Evolutionary conservation across 2,329 filamentous ascomycete genomes (phyloP), one percentile per base, ranked within the genome.

Genomic region (Xylariaceae sp.): DNA sequence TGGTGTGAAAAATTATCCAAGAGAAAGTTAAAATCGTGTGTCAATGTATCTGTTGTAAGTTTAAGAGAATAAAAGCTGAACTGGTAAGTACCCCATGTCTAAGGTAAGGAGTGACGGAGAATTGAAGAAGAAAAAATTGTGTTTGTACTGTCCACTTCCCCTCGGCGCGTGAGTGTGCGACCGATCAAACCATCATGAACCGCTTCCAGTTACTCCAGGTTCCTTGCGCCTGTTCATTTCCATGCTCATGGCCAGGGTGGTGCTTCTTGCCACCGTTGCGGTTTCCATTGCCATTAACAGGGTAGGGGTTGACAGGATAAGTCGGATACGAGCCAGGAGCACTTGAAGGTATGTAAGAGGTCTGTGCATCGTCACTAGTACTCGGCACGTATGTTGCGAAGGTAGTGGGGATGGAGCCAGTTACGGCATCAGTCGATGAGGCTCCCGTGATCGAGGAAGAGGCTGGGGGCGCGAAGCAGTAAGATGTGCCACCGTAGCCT

Each of bases 71-170:
- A 26, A 24, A 36, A 37, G n/a, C 14, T 12, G 44, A 33, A 39
- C 44, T 21, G 16, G 33, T 16, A 33, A 45, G 52, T 44, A 37
- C 24, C 17, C 14, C 16, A 26, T 40, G 6, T 37, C 26, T n/a
- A n/a, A n/a, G n/a, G n/a, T 29, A 61, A 56, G 16, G 60, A 56
- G 46, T 28, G 56, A 57, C 40, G n/a, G 14, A 56, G 56, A 54
- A 62, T 33, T 33, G 53, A 59, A 59, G 36, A 33, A 43, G 12
- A 48, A 24, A 33, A 40, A 46, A 36, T 19, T 33, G 12, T 21
- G n/a, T 17, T 23, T 33, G 37, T 44, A 43, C 34, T 12, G 12
- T 34, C 21, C 12, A 6, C 29, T 9, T n/a, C 24, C 21, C 29
- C 29, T 21, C 16, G 3, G 24, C 29, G 19, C 21, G n/a, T n/a